phyloP scores from a whole-genome alignment of 2,329 filamentous ascomycete genomes.

The Alternaria viburni region DNA sequence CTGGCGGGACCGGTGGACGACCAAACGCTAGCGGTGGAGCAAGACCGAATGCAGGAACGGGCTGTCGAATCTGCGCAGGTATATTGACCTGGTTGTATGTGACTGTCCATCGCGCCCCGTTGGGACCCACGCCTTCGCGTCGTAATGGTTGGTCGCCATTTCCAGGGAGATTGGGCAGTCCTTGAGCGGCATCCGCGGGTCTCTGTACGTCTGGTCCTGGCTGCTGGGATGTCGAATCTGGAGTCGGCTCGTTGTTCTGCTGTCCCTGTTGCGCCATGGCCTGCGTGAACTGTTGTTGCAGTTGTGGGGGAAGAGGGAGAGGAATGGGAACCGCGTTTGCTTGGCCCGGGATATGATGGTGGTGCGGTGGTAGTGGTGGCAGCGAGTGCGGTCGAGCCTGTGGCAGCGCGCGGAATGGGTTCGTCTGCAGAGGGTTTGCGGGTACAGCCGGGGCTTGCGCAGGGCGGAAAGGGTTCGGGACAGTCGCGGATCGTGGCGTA shows the following conservation, averaged over 20 bases:
- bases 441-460: conserved; percentile 17
- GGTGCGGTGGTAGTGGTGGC: conserved; percentile 27
- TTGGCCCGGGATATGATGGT: conserved; percentile 20
- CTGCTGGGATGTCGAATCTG: conserved; percentile 4
- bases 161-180: conserved; percentile 20
- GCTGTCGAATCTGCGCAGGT: conserved; percentile 28
- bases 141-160: conserved; percentile 53
- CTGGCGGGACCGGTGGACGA: conserved; percentile 22
- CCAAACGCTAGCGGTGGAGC: conserved; percentile 28
- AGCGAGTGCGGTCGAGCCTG: conserved; percentile 38
- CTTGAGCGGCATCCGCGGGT: conserved; percentile 12
- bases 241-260: conserved; percentile 7
- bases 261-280: conserved; percentile 26
- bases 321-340: conserved; percentile 22
- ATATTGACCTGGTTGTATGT: conserved; percentile 56
- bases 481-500: conserved; percentile 39
- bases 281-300: conserved; percentile 35
- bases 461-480: conserved; percentile 46
- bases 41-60: conserved; percentile 21
- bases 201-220: conserved; percentile 9
- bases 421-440: conserved; percentile 33
- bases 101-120: conserved; percentile 61
- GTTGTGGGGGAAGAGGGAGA: conserved; percentile 28
- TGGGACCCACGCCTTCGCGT: conserved; percentile 58
- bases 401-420: conserved; percentile 39